Base-by-base conservation (phyloP, 768 basidiomycete species). In the Hortiboletus campestris region DNA sequence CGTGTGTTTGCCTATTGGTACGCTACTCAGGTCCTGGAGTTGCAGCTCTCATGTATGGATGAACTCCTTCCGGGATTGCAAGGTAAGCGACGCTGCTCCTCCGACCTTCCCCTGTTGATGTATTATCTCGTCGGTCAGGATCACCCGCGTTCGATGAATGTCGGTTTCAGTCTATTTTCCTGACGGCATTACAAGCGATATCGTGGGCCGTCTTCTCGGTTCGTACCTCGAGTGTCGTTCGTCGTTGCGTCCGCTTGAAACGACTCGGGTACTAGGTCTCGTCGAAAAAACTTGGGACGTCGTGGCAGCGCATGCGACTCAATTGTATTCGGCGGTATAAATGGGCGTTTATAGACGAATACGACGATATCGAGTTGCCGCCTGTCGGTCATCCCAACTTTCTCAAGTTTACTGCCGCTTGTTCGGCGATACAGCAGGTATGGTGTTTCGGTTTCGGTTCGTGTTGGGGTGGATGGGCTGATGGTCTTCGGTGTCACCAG, bases 1-100 rank as follows among this genome's bases (percentile, higher is more conserved):
- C 80, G 75, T 34, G 75, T 86, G 0, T 82, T 90, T 57, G 86
- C 89, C 3, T 91, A 92, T 70, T 91, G 89, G 86, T 89, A 89
- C 63, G 73, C 76, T 6, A 66, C 79, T 3, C 77, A 79, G 42
- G 78, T 91, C 4, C 72, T 86, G 1, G 81, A 85, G 19, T 69
- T 69, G 22, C 84, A 90, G 59, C 63, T 88, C 10, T 68, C 71
- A 4, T 80, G 75, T 55, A 67, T 89, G 51, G 83, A 88, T 50
- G 67, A 72, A 16, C 51, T 89, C 42, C 46, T 79, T 16, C 58
- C 63, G 2, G 66, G 73, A 12, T 64, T 83, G 7, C 66, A 72
- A 36, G 60, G 74, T 69, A 73, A 38, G 84, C 78, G n/a, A 32
- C 0, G n/a, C n/a, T 3, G 25, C 10, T 22, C 12, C 35, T 49